Evolutionary conservation across 192 early-diverging fungal species (phyloP), one percentile per base, ranked within the genome.

Genomic region (Gigaspora rosea): DNA sequence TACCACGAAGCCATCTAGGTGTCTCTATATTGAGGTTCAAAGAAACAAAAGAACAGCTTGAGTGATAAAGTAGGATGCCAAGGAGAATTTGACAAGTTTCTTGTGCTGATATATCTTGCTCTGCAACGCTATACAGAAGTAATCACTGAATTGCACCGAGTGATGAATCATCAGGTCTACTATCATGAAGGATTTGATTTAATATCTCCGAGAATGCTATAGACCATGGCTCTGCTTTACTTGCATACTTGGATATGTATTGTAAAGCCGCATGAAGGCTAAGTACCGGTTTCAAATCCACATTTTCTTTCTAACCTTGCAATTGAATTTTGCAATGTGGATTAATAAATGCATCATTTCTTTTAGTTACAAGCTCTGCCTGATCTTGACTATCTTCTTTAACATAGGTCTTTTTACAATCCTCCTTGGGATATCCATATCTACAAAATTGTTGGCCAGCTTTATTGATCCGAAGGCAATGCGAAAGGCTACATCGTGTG

Each of bases 311-410:
- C 59, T 18, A 62, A 27, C 59, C 18, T 62, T 62, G 59, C 59
- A 62, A 18, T 18, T 62, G 59, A 27, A 62, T 10, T 62, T 8
- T 62, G 18, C 59, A 10, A 32, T 66, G 64, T 18, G 33, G 18
- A 66, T 66, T 66, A 13, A 66, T 66, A 35, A 35, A 18, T 66
- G 33, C 15, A 66, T 66, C 64, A 66, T 66, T 66, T 66, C 64
- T 46, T 35, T 10, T 32, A 33, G 64, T 66, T 35, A 66, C 64
- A 4, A 66, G 64, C 46, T 66, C 64, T 35, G 64, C 15, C 18
- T 47, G 10, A 13, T 20, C 64, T 33, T 66, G 33, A 13, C 33
- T 66, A 66, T 66, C 64, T 33, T 66, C 18, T 7, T 18, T 16
- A 1, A 66, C 35, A 36, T 36, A 36, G 2, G 33, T 66, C 12